Base-by-base conservation (phyloP, 1,284 basidiomycete genomes). In the Tilletia walkeri region DNA sequence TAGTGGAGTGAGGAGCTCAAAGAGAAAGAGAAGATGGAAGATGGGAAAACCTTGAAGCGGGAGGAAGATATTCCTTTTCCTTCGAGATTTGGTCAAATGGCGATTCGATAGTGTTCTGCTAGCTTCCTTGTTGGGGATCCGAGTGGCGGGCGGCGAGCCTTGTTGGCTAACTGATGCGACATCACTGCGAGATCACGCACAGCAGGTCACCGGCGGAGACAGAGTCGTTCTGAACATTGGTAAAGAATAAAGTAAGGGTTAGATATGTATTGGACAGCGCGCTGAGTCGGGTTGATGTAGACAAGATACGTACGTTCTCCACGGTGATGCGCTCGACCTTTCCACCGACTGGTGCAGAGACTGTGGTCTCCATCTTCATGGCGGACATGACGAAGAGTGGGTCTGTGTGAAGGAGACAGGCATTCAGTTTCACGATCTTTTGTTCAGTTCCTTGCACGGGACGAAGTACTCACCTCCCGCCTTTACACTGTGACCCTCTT, bases 401-500 rank as follows among this genome's bases (percentile, higher is more conserved):
- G 85, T 99, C 96, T 63, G 59, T 9, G 6, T 38, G 3, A 9
- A 38, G 30, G 39, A 41, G 14, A 63, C 3, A 38, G 34, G 1
- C 18, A n/a, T 34, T 63, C 36, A 63, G 59, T 39, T 12, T 20
- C 18, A 41, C 36, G 14, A 9, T 12, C n/a, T 36, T 61, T 34
- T 61, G 14, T 61, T 34, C 34, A 7, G 24, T 24, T 36, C n/a
- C 56, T 53, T 18, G n/a, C n/a, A 12, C 10, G 41, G 41, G 9
- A 53, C 18, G 2, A 53, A 53, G 18, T 7, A 53, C 59, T 36
- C 34, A 63, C 59, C 59, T 73, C 96, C 96, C 85, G 94, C 95
- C 90, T 92, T 96, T 85, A 99, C 93, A 82, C 94, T 90, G 74
- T 94, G 91, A 66, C 94, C 94, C 85, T 98, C 95, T 86, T 96